phyloP scores from a whole-genome alignment of 2,329 filamentous ascomycete species.

The Epichloe coenophiala region DNA sequence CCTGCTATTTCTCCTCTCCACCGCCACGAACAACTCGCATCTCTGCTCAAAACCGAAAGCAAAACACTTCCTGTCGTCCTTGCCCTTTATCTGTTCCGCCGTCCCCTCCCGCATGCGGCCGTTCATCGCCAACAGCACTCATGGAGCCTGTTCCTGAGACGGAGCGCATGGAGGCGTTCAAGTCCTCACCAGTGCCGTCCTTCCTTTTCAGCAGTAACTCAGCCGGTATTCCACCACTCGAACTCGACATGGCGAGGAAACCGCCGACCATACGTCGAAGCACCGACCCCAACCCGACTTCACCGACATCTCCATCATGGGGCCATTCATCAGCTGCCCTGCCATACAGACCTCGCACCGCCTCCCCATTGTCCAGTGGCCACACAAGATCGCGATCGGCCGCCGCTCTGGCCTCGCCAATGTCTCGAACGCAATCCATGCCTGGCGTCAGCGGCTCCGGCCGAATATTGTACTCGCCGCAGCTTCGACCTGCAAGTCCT shows the following conservation, averaged over 20 bases:
- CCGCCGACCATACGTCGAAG: conserved; percentile 41
- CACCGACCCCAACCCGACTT: conserved; percentile 41
- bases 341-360: conserved; percentile 48
- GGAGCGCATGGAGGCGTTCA: conserved; percentile 54
- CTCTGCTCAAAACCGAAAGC: background rate
- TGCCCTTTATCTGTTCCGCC: background rate
- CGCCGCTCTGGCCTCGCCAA: conserved; percentile 39
- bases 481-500: conserved; percentile 40
- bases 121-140: conserved; percentile 4
- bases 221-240: conserved; percentile 21
- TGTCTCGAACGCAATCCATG: conserved; percentile 52
- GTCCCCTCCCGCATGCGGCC: conserved; percentile 1
- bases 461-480: conserved; percentile 41
- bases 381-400: conserved; percentile 47
- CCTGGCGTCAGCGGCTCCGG: conserved; percentile 47
- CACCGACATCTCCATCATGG: conserved; percentile 39
- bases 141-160: conserved; percentile 60
- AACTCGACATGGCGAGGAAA: conserved; percentile 33
- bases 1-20: background rate
- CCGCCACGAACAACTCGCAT: too few species aligned
- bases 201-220: conserved; percentile 28
- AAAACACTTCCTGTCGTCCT: background rate
- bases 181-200: conserved; percentile 38
- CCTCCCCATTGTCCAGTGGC: conserved; percentile 43
- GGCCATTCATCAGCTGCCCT: conserved; percentile 26